Percentiles rank a stretch among this genome's conserved stretches.
Evolutionary conservation across 208 protist genomes (phyloP).

Genomic region (Wallacemonas sp.): DNA sequence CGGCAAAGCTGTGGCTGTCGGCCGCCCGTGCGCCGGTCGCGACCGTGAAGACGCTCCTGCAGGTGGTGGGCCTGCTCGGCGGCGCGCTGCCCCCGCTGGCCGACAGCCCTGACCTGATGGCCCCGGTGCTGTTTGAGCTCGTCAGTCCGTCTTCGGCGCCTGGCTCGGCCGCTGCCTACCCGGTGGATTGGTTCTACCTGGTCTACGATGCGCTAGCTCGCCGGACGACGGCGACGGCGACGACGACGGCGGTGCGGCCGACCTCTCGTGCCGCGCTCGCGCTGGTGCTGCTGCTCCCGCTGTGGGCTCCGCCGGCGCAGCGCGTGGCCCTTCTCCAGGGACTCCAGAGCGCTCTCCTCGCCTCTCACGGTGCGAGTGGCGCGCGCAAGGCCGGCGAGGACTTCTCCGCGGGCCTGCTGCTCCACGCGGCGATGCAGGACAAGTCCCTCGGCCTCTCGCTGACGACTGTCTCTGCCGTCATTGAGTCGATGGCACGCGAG

Average conservation of each 20-base stretch:
- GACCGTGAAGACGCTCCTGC: conserved; percentile 17
- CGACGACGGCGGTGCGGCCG: neutral
- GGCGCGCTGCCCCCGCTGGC: conserved; percentile 21
- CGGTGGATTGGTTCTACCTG: conserved; percentile 21
- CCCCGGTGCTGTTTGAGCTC: conserved; percentile 18
- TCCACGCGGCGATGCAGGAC: conserved; percentile 35
- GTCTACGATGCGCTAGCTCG: conserved; percentile 13
- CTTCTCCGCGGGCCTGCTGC: conserved; percentile 20
- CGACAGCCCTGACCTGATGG: conserved; percentile 12
- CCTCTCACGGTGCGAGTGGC: conserved; percentile 3
- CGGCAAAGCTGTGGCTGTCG: conserved; percentile 4
- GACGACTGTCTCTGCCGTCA: conserved; percentile 66
- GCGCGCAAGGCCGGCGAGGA: neutral
- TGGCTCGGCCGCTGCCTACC: neutral
- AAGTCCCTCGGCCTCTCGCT: conserved; percentile 28
- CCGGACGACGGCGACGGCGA: neutral
- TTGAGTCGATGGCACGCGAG: conserved; percentile 75
- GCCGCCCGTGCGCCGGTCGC: neutral
- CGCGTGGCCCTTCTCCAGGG: conserved; percentile 38
- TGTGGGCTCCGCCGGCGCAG: conserved; percentile 41
- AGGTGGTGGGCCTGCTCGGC: conserved; percentile 26
- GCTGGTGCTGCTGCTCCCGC: conserved; percentile 39
- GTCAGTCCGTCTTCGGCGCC: neutral
- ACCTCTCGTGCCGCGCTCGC: conserved; percentile 14
- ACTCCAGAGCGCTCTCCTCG: conserved; percentile 48